Evolutionary conservation across 768 basidiomycete species (phyloP).

Genomic region (Tricholoma matsutake): DNA sequence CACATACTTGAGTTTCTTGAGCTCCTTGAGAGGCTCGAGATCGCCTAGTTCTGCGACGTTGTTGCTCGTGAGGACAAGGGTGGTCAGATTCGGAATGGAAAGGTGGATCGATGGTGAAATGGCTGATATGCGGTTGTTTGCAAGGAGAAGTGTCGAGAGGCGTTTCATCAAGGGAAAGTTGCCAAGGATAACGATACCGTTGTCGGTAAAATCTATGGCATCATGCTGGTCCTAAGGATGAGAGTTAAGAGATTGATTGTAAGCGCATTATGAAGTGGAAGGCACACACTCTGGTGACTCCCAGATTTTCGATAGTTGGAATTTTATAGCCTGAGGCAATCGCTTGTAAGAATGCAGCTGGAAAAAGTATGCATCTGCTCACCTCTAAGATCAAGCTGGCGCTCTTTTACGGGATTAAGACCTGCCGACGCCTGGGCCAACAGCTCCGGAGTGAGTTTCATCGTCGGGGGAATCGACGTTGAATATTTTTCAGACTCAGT

Average conservation of each 20-base stretch:
- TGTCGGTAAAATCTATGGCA: conserved; percentile 92
- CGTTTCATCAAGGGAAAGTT: conserved; percentile 88
- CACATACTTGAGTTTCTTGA: conserved; percentile 71
- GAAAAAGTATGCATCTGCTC: conserved; percentile 16
- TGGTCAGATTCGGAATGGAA: conserved; percentile 80
- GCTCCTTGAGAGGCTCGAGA: conserved; percentile 77
- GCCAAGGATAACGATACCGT: conserved; percentile 75
- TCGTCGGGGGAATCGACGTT: conserved; percentile 37
- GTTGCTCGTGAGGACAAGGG: conserved; percentile 84
- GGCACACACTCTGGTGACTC: conserved; percentile 75
- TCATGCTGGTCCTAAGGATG: conserved; percentile 81
- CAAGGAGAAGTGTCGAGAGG: conserved; percentile 77
- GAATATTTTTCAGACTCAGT: conserved; percentile 38
- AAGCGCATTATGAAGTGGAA: conserved; percentile 15
- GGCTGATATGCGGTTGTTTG: conserved; percentile 85
- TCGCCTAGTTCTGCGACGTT: conserved; percentile 78
- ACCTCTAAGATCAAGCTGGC: conserved; percentile 92
- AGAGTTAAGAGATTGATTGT: conserved; percentile 9
- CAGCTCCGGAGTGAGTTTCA: conserved; percentile 95
- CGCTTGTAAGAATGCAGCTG: conserved; percentile 19
- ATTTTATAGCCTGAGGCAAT: conserved; percentile 8
- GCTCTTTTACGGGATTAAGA: conserved; percentile 82
- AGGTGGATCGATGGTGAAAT: conserved; percentile 82
- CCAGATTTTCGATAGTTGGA: conserved; percentile 93
- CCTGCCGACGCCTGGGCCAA: conserved; percentile 76